Conservation (phyloP, 176 grass and related monocot species). For the Pontederia paniculata region DNA sequence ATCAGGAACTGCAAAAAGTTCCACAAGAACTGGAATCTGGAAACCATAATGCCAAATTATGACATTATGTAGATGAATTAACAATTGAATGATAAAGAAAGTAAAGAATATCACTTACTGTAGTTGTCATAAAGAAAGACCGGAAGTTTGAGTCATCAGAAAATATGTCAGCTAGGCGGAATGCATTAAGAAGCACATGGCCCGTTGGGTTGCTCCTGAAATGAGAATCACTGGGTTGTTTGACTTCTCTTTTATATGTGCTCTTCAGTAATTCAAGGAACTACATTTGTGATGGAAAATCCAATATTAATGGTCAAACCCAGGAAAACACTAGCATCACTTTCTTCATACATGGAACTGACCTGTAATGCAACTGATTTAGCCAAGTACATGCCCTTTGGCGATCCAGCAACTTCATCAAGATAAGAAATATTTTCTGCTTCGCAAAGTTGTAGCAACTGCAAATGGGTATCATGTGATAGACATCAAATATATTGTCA, state of each 20-base stretch:
- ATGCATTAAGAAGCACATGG: constrained; percentile 66
- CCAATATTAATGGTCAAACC: constrained; percentile 15
- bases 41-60: constrained; percentile 16
- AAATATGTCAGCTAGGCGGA: constrained; percentile 87
- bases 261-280: constrained; percentile 87
- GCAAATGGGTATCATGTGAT: constrained; percentile 19
- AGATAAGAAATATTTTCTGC: constrained; percentile 93
- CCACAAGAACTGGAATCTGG: constrained; percentile 81
- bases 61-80: neutral
- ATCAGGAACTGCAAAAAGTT: constrained; percentile 70
- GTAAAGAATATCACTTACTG: constrained; percentile 34
- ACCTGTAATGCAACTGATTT: constrained; percentile 85
- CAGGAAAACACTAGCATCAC: constrained; percentile 2
- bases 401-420: constrained; percentile 78
- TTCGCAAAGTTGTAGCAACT: constrained; percentile 98
- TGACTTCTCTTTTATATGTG: constrained; percentile 54
- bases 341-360: constrained; percentile 16
- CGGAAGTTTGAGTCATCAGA: constrained; percentile 97
- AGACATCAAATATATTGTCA: constrained; percentile 13
- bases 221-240: constrained; percentile 17
- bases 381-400: constrained; percentile 62
- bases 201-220: constrained; percentile 48
- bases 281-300: constrained; percentile 31
- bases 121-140: constrained; percentile 75
- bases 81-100: constrained; percentile 9